Evolutionary conservation across 306 rosid genomes (phyloP), one percentile per base, ranked within the genome.

Genomic region (Quercus wislizeni): DNA sequence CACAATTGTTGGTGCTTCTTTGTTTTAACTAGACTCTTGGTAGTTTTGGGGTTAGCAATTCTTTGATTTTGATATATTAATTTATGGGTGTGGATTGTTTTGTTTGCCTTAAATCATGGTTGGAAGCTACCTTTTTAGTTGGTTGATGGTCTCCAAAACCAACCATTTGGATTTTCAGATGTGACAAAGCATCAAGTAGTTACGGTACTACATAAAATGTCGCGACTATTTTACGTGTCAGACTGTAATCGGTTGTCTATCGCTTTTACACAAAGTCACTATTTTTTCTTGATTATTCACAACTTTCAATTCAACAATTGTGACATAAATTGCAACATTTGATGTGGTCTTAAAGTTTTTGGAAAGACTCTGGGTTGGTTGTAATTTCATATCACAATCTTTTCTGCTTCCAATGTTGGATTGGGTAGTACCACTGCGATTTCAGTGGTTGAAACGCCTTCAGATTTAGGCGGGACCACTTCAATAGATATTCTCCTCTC

Each of bases 241-340:
- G 0, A 8, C 0, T 41, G 3, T 41, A 0, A 8, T 0, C 0
- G 0, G 0, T 20, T 2, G 0, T 20, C 0, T 10, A 19, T 4
- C 0, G 8, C 1, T 57, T 8, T 41, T 41, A 38, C 0, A 41
- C 8, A 8, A 0, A 2, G 0, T 2, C 0, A 8, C 0, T 41
- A 38, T 41, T 8, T 8, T 41, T 41, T 41, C 2, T 38, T 0
- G 2, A 38, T 38, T 38, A 38, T 38, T 38, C 0, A 38, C 0
- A 7, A 38, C 8, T 38, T 2, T 2, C 2, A 38, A 38, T 0
- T 6, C 0, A 0, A 35, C 0, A 35, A 0, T 38, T 38, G 11
- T 38, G 11, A 38, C 1, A 7, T 0, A 38, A 38, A 38, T 38
- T 7, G 0, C 7, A 8, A 38, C 1, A 38, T 38, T 38, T 38